These are phyloP conservation scores for Mantamonas sphyraenae DNA, from an alignment of 78 protist species.

Conservation along the genomic window DNA sequence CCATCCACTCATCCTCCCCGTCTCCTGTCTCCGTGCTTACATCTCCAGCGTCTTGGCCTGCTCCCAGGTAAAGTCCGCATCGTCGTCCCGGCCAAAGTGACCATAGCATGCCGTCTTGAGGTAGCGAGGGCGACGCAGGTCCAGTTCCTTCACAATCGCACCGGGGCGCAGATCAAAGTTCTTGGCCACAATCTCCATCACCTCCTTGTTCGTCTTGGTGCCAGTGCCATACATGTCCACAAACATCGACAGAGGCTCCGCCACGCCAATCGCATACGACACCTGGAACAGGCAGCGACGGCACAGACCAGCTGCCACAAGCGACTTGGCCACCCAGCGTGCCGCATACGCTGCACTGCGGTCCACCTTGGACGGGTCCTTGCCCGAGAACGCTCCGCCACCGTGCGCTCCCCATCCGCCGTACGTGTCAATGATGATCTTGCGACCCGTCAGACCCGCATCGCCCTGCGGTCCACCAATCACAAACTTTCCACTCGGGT, in stretches of 20 bases:
- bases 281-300: constrained; percentile 91
- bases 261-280: constrained; percentile 99
- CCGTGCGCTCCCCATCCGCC: constrained; percentile 99
- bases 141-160: constrained; percentile 71
- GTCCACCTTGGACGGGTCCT: constrained; percentile 99
- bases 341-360: constrained; percentile 99
- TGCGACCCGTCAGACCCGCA: constrained; percentile 99
- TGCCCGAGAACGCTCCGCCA: constrained; percentile 99
- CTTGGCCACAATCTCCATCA: constrained; percentile 78
- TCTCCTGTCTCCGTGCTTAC: too few species aligned
- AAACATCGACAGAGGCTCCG: constrained; percentile 92
- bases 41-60: constrained; percentile 69
- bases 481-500: constrained; percentile 97
- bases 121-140: constrained; percentile 76
- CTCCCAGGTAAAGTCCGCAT: constrained; percentile 93
- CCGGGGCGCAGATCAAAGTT: constrained; percentile 97
- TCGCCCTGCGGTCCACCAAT: constrained; percentile 99
- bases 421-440: constrained; percentile 99
- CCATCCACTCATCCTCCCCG: too few species aligned
- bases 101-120: constrained; percentile 83
- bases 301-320: constrained; percentile 91
- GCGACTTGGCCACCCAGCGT: constrained; percentile 99
- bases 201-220: constrained; percentile 57
- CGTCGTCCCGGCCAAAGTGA: constrained; percentile 94
- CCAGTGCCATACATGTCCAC: constrained; percentile 98